Percentiles rank a stretch among this genome's conserved stretches.
phyloP scores from a whole-genome alignment of 2,329 filamentous ascomycete species.

The Alternaria angustiovoidea region DNA sequence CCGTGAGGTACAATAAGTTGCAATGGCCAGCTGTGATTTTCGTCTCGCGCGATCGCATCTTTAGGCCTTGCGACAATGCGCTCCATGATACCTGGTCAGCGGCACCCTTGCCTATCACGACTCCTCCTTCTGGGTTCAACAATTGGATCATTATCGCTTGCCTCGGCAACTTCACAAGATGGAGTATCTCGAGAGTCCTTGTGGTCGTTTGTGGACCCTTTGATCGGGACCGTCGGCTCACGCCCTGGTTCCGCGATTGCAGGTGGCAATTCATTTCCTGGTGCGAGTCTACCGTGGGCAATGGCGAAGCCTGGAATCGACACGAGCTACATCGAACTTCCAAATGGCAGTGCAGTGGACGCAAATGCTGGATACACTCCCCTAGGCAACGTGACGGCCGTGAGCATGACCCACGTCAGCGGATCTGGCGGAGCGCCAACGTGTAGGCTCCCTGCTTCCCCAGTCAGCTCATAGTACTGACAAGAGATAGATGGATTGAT shows the following conservation, averaged over 20 bases:
- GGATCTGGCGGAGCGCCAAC: conserved; percentile 29
- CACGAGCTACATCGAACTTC: conserved; percentile 25
- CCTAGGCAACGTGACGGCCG: conserved; percentile 38
- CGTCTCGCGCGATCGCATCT: background rate
- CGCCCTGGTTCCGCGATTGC: conserved; percentile 37
- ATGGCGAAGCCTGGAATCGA: conserved; percentile 44
- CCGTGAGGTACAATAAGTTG: background rate
- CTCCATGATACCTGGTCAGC: background rate
- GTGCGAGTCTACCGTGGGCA: conserved; percentile 35
- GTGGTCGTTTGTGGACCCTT: conserved; percentile 42
- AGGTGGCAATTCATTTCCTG: conserved; percentile 38
- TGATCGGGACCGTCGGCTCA: conserved; percentile 54
- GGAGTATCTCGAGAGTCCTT: background rate
- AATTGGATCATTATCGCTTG: background rate
- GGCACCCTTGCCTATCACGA: background rate
- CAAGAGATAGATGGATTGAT: conserved; percentile 32
- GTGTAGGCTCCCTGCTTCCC: conserved; percentile 17
- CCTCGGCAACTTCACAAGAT: background rate
- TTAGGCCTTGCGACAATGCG: background rate
- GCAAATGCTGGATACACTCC: conserved; percentile 44
- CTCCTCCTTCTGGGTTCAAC: background rate
- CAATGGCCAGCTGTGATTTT: background rate
- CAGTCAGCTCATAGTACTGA: background rate
- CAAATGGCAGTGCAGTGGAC: conserved; percentile 18
- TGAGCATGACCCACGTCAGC: conserved; percentile 36